Percentiles rank a stretch among this genome's conserved stretches.
Evolutionary conservation across 441 rosid species (phyloP).

Genomic region (Macaranga tanarius): DNA sequence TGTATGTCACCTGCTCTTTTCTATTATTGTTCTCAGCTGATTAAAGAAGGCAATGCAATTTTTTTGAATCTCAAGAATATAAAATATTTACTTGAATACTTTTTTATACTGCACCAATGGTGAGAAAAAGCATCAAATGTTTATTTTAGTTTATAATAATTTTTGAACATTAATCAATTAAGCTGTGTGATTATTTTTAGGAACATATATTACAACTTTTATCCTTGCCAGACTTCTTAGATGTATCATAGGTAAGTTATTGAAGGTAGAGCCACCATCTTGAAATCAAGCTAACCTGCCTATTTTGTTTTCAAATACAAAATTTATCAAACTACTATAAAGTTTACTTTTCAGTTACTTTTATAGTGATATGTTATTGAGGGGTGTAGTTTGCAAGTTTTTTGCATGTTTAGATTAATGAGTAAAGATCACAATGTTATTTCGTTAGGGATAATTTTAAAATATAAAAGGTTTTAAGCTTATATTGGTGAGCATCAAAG

Average conservation of each 20-base stretch:
- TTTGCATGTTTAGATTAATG: not conserved
- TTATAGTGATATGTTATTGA: not conserved
- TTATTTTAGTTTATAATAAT: not conserved
- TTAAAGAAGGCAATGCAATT: conserved; percentile 75
- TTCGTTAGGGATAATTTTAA: not conserved
- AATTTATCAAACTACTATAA: not conserved
- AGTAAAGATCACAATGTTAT: not conserved
- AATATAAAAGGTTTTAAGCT: not conserved
- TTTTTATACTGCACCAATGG: conserved; percentile 97
- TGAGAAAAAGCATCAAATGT: conserved; percentile 35
- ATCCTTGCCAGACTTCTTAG: conserved; percentile 92
- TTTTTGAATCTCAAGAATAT: conserved; percentile 88
- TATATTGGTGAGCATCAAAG: not conserved
- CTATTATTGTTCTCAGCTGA: conserved; percentile 24
- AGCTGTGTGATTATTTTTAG: conserved; percentile 39
- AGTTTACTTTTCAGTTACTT: not conserved
- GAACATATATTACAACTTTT: conserved; percentile 89
- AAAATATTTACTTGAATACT: conserved; percentile 85
- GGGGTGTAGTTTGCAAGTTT: not conserved
- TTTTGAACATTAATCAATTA: conserved; percentile 13
- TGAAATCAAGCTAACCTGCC: not conserved
- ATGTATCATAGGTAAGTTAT: conserved; percentile 89
- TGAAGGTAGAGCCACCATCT: conserved; percentile 55
- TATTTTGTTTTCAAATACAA: not conserved
- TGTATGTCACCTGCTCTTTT: conserved; percentile 11